Percentiles rank a stretch among this genome's conserved stretches.
These are phyloP conservation scores for Glycine latifolia DNA, from an alignment of 306 rosid genomes.

Conservation along the genomic window DNA sequence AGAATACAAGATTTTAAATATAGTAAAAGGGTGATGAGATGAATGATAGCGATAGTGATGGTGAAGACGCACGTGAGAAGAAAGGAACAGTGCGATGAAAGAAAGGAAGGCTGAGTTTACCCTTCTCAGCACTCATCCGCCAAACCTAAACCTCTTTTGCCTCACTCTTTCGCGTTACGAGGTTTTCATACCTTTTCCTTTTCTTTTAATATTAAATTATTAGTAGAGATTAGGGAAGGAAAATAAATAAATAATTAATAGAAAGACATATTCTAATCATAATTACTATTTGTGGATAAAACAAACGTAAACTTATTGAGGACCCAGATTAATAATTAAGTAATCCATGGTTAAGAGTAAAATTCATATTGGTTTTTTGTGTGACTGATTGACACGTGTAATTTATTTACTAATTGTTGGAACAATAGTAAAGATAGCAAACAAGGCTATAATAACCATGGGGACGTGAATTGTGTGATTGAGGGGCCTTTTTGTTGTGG, in stretches of 20 bases:
- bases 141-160: conserved; percentile 37
- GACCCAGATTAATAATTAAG: conserved; percentile 21
- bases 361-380: neutral
- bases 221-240: neutral
- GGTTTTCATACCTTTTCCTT: conserved; percentile 35
- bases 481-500: conserved; percentile 3
- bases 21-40: neutral
- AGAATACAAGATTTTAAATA: neutral
- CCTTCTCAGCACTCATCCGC: conserved; percentile 63
- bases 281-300: conserved; percentile 13
- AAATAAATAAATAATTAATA: neutral
- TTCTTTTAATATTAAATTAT: neutral
- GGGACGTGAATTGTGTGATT: conserved; percentile 27
- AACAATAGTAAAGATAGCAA: no score
- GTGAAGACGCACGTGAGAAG: conserved; percentile 82
- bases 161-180: conserved; percentile 55
- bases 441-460: conserved; percentile 29
- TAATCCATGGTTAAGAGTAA: conserved; percentile 5
- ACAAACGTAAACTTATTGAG: conserved; percentile 10
- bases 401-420: no score
- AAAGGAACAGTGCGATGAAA: conserved; percentile 49
- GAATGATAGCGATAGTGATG: conserved; percentile 12
- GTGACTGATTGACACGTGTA: conserved; percentile 30
- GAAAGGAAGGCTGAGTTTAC: conserved; percentile 64
- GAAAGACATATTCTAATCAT: neutral